phyloP scores from a whole-genome alignment of 495 filamentous ascomycete genomes.

The Xylaria sp. region DNA sequence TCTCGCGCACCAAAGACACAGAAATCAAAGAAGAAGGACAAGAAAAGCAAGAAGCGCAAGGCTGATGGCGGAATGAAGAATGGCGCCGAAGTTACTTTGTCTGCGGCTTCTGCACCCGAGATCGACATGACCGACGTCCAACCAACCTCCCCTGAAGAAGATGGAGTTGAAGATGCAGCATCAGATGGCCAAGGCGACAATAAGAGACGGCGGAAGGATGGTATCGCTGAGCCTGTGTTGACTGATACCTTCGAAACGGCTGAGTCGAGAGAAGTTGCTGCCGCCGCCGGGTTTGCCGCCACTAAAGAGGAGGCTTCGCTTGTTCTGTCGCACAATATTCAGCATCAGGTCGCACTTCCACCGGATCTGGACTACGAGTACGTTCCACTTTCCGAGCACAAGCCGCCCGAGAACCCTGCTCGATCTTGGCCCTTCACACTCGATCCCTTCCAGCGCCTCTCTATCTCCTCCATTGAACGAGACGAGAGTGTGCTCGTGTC shows the following conservation, averaged over 20 bases:
- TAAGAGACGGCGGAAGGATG: conserved; percentile 80
- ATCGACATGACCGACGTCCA: conserved; percentile 58
- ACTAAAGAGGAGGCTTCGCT: conserved; percentile 68
- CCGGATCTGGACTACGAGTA: conserved; percentile 85
- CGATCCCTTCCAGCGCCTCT: conserved; percentile 95
- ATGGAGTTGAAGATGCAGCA: conserved; percentile 42
- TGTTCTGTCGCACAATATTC: conserved; percentile 92
- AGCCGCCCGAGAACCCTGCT: conserved; percentile 82
- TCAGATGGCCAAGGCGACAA: conserved; percentile 58
- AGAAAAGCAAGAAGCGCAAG: conserved; percentile 81
- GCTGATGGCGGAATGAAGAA: conserved; percentile 77
- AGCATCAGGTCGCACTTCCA: conserved; percentile 95
- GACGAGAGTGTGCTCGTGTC: conserved; percentile 96
- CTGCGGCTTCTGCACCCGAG: conserved; percentile 44
- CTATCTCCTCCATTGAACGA: conserved; percentile 90
- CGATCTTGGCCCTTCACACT: conserved; percentile 85
- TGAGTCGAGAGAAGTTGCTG: conserved; percentile 86
- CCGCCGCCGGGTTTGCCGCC: conserved; percentile 78
- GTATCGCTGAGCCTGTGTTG: conserved; percentile 79
- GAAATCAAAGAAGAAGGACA: conserved; percentile 59
- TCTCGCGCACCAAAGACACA: conserved; percentile 43
- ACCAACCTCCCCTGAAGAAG: conserved; percentile 44
- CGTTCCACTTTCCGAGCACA: conserved; percentile 89
- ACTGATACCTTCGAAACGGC: conserved; percentile 97
- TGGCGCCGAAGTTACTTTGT: conserved; percentile 45